Percentiles rank a stretch among this genome's conserved stretches.
Conservation (phyloP, 1,284 basidiomycete genomes). For the Meira nashicola region DNA sequence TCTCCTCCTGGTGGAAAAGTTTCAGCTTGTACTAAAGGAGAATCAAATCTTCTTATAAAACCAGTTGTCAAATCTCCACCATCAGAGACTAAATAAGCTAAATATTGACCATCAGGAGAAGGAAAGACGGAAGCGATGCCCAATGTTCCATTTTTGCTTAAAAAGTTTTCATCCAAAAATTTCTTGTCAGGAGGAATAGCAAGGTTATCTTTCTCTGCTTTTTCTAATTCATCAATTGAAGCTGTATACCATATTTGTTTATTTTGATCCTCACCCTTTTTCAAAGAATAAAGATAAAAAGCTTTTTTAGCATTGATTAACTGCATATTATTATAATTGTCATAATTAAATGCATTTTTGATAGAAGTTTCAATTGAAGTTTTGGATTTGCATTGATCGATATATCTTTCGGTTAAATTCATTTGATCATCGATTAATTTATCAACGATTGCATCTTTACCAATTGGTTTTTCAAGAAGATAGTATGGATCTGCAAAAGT, state of each 20-base stretch:
- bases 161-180: conserved; percentile 26
- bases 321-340: conserved; percentile 40
- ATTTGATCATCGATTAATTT: conserved; percentile 44
- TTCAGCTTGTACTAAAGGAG: conserved; percentile 22
- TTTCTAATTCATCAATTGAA: conserved; percentile 29
- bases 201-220: conserved; percentile 12
- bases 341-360: conserved; percentile 43
- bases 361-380: conserved; percentile 39
- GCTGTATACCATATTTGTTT: conserved; percentile 46
- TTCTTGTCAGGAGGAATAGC: conserved; percentile 37
- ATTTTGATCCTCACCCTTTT: conserved; percentile 45
- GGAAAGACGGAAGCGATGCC: not conserved
- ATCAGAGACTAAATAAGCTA: conserved; percentile 48
- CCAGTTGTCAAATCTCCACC: conserved; percentile 48
- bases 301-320: conserved; percentile 34
- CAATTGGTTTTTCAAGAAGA: conserved; percentile 50
- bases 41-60: conserved; percentile 36
- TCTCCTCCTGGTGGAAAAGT: conserved; percentile 29
- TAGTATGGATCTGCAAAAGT: conserved; percentile 49
- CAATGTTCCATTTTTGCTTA: not conserved
- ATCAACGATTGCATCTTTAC: conserved; percentile 41
- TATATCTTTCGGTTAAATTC: conserved; percentile 34
- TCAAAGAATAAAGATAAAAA: conserved; percentile 47
- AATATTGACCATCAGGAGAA: conserved; percentile 37
- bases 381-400: conserved; percentile 34